These are phyloP conservation scores for Dothidotthia symphoricarpi DNA, from an alignment of 2,329 filamentous ascomycete genomes.

Conservation along the genomic window DNA sequence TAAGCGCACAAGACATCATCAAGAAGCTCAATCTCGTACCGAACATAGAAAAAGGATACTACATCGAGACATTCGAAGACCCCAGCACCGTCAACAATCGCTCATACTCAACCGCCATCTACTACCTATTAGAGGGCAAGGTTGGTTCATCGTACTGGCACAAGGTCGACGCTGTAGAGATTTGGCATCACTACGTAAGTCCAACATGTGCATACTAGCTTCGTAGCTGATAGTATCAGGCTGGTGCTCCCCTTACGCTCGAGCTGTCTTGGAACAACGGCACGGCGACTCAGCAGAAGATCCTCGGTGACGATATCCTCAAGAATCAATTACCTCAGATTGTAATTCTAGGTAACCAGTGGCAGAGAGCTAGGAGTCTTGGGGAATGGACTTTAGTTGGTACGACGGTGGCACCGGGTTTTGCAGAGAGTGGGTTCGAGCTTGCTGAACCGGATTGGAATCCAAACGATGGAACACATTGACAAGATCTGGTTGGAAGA, in stretches of 20 bases:
- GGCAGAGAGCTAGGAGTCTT: conserved; percentile 50
- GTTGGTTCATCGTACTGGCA: conserved; percentile 51
- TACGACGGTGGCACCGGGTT: conserved; percentile 24
- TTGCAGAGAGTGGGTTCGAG: conserved; percentile 20
- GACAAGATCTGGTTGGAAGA: too few species aligned
- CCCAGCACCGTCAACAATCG: conserved; percentile 31
- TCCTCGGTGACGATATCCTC: conserved; percentile 49
- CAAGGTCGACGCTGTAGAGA: conserved; percentile 49
- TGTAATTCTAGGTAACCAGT: conserved; percentile 43
- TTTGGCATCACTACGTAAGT: conserved; percentile 53
- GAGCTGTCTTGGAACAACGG: conserved; percentile 50
- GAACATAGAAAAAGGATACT: conserved; percentile 53
- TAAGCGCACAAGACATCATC: conserved; percentile 46
- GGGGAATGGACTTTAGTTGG: conserved; percentile 54
- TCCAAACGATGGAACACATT: not conserved
- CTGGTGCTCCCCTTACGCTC: conserved; percentile 51
- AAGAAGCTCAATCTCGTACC: conserved; percentile 44
- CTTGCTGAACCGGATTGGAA: conserved; percentile 15
- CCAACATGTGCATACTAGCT: too few species aligned
- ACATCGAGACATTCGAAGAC: conserved; percentile 50
- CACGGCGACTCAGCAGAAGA: conserved; percentile 16
- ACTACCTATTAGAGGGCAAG: conserved; percentile 52
- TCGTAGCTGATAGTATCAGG: conserved; percentile 12
- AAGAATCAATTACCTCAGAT: conserved; percentile 47
- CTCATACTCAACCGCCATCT: conserved; percentile 52